phyloP scores from a whole-genome alignment of 257 asterid species.

The Salvia miltiorrhiza region DNA sequence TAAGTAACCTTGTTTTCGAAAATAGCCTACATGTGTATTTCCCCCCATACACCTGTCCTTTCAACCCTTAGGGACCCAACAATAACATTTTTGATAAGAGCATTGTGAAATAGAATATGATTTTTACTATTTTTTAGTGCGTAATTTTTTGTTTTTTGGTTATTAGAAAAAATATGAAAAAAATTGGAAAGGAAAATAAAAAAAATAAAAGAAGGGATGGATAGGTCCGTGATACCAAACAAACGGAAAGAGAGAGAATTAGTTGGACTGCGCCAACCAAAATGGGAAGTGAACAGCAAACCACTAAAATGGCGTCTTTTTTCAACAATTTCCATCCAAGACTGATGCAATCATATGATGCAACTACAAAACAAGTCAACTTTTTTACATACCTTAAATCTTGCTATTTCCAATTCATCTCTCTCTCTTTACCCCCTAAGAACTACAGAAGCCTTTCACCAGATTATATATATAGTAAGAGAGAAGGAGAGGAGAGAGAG shows the following conservation, averaged over 20 bases:
- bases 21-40: too few species aligned
- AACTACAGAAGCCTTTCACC: slow-evolving; percentile 1
- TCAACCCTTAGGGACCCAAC: too few species aligned
- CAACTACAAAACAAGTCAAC: slow-evolving; percentile 14
- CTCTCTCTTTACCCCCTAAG: slow-evolving; percentile 2
- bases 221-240: background rate
- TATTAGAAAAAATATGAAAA: too few species aligned
- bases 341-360: slow-evolving; percentile 21
- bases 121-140: too few species aligned
- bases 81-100: too few species aligned
- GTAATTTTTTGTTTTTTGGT: too few species aligned
- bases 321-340: slow-evolving; percentile 13
- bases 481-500: slow-evolving; percentile 3
- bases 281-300: slow-evolving; percentile 4
- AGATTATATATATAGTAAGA: background rate
- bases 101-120: too few species aligned
- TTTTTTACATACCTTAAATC: slow-evolving; percentile 20
- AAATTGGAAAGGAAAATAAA: background rate
- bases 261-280: slow-evolving; percentile 27
- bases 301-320: background rate
- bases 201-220: background rate
- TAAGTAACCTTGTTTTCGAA: too few species aligned
- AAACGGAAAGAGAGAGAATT: background rate
- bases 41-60: too few species aligned
- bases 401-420: background rate